Conservation (phyloP, 768 basidiomycete genomes). For the Xerocomellus chrysenteron region DNA sequence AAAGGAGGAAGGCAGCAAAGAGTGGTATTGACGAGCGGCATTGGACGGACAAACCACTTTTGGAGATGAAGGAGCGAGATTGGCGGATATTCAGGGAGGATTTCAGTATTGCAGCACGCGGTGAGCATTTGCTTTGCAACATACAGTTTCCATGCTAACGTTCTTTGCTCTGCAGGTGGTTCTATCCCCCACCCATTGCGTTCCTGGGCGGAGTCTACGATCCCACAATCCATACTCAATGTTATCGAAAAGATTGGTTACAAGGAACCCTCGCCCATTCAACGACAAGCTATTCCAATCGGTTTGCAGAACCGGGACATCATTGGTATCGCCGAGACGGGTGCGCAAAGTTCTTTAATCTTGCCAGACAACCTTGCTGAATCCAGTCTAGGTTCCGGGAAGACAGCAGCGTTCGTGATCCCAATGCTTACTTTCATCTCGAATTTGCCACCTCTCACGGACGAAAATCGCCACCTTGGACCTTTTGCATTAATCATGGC, state of each 20-base stretch:
- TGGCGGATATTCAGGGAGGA: conserved; percentile 99
- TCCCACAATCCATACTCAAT: conserved; percentile 74
- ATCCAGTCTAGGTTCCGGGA: conserved; percentile 77
- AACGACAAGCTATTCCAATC: conserved; percentile 98
- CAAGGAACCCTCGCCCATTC: conserved; percentile 95
- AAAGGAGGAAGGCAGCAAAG: conserved; percentile 78
- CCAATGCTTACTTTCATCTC: conserved; percentile 97
- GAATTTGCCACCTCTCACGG: conserved; percentile 78
- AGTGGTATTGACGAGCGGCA: conserved; percentile 89
- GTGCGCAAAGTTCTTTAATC: conserved; percentile 40
- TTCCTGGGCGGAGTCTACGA: conserved; percentile 86
- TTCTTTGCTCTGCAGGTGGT: conserved; percentile 57
- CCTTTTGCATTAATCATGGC: conserved; percentile 93
- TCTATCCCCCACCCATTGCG: conserved; percentile 91
- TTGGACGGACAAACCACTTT: conserved; percentile 92
- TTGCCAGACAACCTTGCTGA: background rate
- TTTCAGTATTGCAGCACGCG: conserved; percentile 92
- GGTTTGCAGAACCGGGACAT: conserved; percentile 95
- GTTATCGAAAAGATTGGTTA: conserved; percentile 92
- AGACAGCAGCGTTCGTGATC: conserved; percentile 97
- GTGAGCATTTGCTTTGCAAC: conserved; percentile 37
- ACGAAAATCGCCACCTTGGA: conserved; percentile 92
- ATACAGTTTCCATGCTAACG: background rate
- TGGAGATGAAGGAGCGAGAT: conserved; percentile 94
- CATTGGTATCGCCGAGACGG: conserved; percentile 98